Percentiles rank a stretch among this genome's conserved stretches.
Conservation (phyloP, 2,329 filamentous ascomycete species). For the Mycosphaerella sp. region DNA sequence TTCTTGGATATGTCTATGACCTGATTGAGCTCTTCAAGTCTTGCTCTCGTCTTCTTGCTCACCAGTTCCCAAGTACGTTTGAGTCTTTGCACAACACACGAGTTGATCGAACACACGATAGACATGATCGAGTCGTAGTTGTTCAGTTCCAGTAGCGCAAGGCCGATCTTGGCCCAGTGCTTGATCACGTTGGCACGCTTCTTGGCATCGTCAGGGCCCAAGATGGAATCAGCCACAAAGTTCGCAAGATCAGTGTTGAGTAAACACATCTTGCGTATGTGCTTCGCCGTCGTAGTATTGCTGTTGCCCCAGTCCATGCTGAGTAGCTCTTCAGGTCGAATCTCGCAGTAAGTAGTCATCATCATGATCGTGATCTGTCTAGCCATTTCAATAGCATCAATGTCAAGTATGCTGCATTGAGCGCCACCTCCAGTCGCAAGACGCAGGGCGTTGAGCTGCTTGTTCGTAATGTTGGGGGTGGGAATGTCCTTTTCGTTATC, state of each 20-base stretch:
- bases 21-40: constrained; percentile 70
- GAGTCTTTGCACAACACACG: constrained; percentile 80
- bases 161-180: constrained; percentile 94
- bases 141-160: constrained; percentile 77
- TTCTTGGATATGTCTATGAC: constrained; percentile 88
- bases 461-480: constrained; percentile 62
- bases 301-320: constrained; percentile 94
- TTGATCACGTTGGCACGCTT: constrained; percentile 87
- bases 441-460: constrained; percentile 64
- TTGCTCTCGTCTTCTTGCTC: constrained; percentile 72
- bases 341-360: constrained; percentile 83
- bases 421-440: constrained; percentile 67
- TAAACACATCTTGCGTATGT: constrained; percentile 89
- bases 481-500: constrained; percentile 52
- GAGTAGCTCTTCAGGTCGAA: constrained; percentile 84
- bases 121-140: constrained; percentile 98
- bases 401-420: constrained; percentile 72
- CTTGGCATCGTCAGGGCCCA: constrained; percentile 83
- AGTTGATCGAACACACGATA: constrained; percentile 89
- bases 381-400: constrained; percentile 84
- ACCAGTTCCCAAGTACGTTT: constrained; percentile 89
- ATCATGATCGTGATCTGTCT: constrained; percentile 90
- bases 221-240: constrained; percentile 85
- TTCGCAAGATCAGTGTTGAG: constrained; percentile 90
- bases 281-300: constrained; percentile 67